Base-by-base conservation (phyloP, 441 rosid genomes). In the Melastoma candidum region DNA sequence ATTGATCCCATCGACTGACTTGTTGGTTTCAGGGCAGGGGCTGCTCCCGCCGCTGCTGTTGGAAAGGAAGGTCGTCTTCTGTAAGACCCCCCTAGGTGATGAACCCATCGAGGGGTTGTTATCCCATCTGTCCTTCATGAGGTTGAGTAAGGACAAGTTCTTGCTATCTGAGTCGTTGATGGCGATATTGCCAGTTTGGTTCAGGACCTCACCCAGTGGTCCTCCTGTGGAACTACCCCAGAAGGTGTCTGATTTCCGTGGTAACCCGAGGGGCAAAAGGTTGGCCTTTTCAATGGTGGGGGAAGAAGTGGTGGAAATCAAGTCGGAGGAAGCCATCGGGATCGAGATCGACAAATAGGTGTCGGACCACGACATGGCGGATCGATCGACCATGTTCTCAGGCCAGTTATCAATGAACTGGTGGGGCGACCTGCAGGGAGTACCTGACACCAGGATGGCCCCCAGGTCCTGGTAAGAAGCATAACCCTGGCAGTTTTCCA, bases 141-240 rank as follows among this genome's bases (percentile, higher is more conserved):
- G 73, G 44, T 69, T 71, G 27, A 72, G 70, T 0, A 71, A 61
- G 1, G 81, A 73, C 2, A 76, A 46, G 49, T 51, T 73, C 29
- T 32, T 60, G 71, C 10, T 56, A 53, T 17, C 55, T 9, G 29
- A 48, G 8, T 32, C 3, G 41, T 32, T 32, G 22, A 17, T 17
- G 64, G 62, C 50, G 36, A 44, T 68, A 63, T 58, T 61, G 29
- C 36, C 47, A 14, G 65, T 68, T 44, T 60, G 75, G 59, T 82
- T 74, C 60, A 89, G 58, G 44, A 74, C 94, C 73, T 89, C 97
- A 1, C 89, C 95, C 36, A 88, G 69, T 1, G 95, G 95, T 48
- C 96, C 96, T 2, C 92, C 96, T 72, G 85, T 63, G 5, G 94
- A 79, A 61, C 61, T 64, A 64, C 77, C 94, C 95, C 95, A 84